Percentiles rank a stretch among this genome's conserved stretches.
Evolutionary conservation across 1,139 yeast species (phyloP).

Genomic region (Magnusiomyces tetraspermus): DNA sequence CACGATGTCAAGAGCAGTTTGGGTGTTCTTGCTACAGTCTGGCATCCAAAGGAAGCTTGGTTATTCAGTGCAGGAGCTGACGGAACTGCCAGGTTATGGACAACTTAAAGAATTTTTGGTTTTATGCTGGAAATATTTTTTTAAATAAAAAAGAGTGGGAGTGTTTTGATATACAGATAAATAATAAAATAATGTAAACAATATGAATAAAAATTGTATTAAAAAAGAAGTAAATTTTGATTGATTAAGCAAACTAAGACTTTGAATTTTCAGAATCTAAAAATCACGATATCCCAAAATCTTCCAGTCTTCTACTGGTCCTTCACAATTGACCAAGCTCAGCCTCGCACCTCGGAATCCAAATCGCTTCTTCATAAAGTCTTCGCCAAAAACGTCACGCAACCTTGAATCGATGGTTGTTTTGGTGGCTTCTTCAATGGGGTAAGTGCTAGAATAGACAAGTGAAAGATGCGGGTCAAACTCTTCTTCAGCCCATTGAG

Average conservation of each 20-base stretch:
- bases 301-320: slow-evolving; percentile 65
- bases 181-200: background rate
- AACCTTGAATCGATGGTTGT: slow-evolving; percentile 61
- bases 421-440: slow-evolving; percentile 61
- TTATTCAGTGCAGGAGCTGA: slow-evolving; percentile 97
- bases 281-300: slow-evolving; percentile 43
- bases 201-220: background rate
- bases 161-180: background rate
- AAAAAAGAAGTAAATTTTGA: background rate
- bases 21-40: slow-evolving; percentile 80
- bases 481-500: slow-evolving; percentile 47
- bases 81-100: slow-evolving; percentile 93
- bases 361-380: slow-evolving; percentile 33
- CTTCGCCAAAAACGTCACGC: slow-evolving; percentile 54
- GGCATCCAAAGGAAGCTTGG: slow-evolving; percentile 99
- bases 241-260: background rate
- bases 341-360: slow-evolving; percentile 64
- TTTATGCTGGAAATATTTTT: too few species aligned
- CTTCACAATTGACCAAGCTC: slow-evolving; percentile 64
- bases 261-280: background rate
- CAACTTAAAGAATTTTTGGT: slow-evolving; percentile 42
- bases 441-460: slow-evolving; percentile 57
- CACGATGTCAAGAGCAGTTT: slow-evolving; percentile 70
- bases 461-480: slow-evolving; percentile 69
- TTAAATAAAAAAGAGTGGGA: too few species aligned